Conservation (phyloP, 192 early-diverging fungal species). For the Backusella mclennaniae region DNA sequence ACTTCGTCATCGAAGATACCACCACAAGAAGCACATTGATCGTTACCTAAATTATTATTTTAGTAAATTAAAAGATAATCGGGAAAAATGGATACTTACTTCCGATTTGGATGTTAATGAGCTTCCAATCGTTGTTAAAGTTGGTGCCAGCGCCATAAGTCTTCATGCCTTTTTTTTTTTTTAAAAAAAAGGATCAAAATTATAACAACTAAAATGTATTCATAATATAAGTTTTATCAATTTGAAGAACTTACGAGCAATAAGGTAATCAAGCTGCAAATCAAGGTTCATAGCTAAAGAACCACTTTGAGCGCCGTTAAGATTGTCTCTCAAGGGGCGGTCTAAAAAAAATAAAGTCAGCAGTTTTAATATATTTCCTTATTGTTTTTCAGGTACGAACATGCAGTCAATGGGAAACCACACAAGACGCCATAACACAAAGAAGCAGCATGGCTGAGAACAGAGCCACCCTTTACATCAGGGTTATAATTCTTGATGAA, state of each 20-base stretch:
- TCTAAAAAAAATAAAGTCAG: constrained; percentile 12
- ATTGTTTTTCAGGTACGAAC: background rate
- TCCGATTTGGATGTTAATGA: constrained; percentile 25
- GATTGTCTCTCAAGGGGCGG: constrained; percentile 10
- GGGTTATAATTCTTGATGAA: constrained; percentile 43
- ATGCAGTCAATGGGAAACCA: constrained; percentile 3
- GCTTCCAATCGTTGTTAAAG: constrained; percentile 11
- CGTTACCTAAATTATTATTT: constrained; percentile 15
- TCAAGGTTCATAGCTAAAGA: constrained; percentile 45
- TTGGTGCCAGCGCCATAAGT: background rate
- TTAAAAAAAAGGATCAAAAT: background rate
- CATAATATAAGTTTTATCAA: background rate
- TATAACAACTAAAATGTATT: background rate
- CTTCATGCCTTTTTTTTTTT: background rate
- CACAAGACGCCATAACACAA: constrained; percentile 9
- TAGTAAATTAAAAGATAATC: background rate
- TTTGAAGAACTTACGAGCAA: constrained; percentile 10
- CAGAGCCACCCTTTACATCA: constrained; percentile 37
- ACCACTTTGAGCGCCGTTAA: constrained; percentile 56
- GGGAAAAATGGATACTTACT: background rate
- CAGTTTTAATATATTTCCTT: background rate
- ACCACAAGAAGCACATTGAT: constrained; percentile 20
- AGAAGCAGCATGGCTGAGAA: constrained; percentile 39
- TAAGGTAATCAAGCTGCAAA: constrained; percentile 43
- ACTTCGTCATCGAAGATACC: background rate